phyloP scores from a whole-genome alignment of 257 asterid species.

The Solanum microdontum region DNA sequence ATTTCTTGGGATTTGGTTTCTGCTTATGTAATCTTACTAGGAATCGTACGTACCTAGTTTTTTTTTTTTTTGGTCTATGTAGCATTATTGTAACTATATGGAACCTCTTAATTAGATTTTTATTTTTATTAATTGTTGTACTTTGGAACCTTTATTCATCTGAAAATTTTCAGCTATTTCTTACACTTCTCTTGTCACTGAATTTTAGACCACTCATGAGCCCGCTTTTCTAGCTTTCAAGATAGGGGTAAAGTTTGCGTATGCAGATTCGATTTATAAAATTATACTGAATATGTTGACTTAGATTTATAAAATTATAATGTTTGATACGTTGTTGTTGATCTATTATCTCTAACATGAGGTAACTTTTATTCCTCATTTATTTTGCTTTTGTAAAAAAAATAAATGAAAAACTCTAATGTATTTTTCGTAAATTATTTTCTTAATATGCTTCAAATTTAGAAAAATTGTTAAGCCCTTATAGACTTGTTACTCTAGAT shows the following conservation, averaged over 20 bases:
- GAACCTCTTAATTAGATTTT: background rate
- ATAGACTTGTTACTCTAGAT: background rate
- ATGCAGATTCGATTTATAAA: no score
- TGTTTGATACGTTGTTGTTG: background rate
- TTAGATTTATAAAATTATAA: no score
- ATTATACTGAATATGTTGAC: no score
- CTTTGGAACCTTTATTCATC: background rate
- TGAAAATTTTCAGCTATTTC: background rate
- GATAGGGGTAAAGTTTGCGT: fast-evolving
- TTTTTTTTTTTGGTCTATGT: background rate
- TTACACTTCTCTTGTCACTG: background rate
- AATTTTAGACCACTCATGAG: background rate
- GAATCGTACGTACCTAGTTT: background rate
- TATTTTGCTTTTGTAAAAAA: no score
- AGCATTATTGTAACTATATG: background rate
- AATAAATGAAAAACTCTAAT: no score
- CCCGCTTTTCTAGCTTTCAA: background rate
- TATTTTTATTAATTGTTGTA: background rate
- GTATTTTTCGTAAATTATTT: background rate
- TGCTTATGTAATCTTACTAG: background rate
- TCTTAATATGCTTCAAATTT: background rate
- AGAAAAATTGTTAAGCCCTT: background rate
- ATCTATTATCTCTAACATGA: no score
- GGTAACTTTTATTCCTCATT: no score
- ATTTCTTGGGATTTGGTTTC: background rate